Percentiles rank a stretch among this genome's conserved stretches.
Conservation (phyloP, 257 asterid genomes). For the Voacanga thouarsii region DNA sequence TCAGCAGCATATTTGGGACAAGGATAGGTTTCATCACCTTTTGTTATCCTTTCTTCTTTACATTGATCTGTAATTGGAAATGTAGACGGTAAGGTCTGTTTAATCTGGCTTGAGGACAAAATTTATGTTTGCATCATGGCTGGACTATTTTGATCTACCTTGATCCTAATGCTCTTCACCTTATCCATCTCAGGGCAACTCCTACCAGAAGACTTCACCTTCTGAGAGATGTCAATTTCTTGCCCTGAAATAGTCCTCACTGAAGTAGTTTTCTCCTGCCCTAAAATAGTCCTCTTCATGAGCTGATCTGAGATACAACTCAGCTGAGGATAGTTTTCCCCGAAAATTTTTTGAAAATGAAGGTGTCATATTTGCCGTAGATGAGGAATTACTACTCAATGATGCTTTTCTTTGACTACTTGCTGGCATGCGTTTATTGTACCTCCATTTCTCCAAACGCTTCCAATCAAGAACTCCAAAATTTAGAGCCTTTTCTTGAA, state of each 20-base stretch:
- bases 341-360: conserved; percentile 18
- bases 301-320: conserved; percentile 26
- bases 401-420: conserved; percentile 43
- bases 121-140: conserved; percentile 27
- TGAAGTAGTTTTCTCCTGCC: conserved; percentile 39
- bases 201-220: conserved; percentile 27
- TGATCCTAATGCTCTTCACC: conserved; percentile 35
- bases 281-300: conserved; percentile 28
- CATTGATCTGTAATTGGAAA: conserved; percentile 25
- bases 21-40: conserved; percentile 21
- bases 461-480: conserved; percentile 97
- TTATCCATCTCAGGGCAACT: conserved; percentile 24
- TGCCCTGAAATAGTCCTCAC: conserved; percentile 33
- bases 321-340: conserved; percentile 33
- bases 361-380: conserved; percentile 39
- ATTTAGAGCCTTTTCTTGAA: conserved; percentile 80
- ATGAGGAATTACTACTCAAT: conserved; percentile 28
- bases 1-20: conserved; percentile 27
- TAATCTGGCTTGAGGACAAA: conserved; percentile 26
- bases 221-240: conserved; percentile 31
- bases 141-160: conserved; percentile 26
- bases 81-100: conserved; percentile 28
- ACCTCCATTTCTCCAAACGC: conserved; percentile 81
- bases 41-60: conserved; percentile 27
- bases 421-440: conserved; percentile 63